Percentiles rank a stretch among this genome's conserved stretches.
These are phyloP conservation scores for Mycena haematopus DNA, from an alignment of 768 basidiomycete species.

Conservation along the genomic window DNA sequence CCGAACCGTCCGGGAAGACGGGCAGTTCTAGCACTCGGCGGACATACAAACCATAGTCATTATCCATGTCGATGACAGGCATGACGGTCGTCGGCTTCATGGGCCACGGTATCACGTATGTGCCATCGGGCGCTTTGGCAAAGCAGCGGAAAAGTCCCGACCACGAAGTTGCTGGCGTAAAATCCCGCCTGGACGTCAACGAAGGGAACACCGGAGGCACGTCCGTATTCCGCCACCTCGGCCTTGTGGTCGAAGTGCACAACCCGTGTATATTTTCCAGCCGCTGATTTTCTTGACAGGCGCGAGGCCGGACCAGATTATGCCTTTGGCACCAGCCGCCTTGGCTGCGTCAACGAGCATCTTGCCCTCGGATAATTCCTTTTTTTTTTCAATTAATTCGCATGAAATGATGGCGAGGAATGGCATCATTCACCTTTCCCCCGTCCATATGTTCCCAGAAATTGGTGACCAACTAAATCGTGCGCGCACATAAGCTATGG, in stretches of 20 bases:
- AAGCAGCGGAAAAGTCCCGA: background rate
- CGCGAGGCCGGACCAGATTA: constrained; percentile 23
- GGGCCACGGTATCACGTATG: background rate
- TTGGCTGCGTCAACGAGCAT: constrained; percentile 24
- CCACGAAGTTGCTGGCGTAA: constrained; percentile 18
- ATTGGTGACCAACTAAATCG: constrained; percentile 17
- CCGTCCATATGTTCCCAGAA: constrained; percentile 16
- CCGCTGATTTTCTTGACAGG: background rate
- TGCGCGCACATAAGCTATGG: background rate
- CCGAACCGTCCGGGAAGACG: constrained; percentile 12
- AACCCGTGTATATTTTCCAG: constrained; percentile 8
- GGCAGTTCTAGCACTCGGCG: constrained; percentile 13
- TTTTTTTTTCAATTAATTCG: background rate
- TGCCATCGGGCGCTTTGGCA: constrained; percentile 5
- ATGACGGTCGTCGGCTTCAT: constrained; percentile 4
- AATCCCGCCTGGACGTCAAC: constrained; percentile 24
- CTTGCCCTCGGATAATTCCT: constrained; percentile 22
- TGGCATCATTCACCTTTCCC: constrained; percentile 4
- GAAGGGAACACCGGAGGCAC: constrained; percentile 15
- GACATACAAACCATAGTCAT: constrained; percentile 24
- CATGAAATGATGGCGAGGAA: background rate
- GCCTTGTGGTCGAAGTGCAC: constrained; percentile 22
- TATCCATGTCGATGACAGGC: constrained; percentile 18
- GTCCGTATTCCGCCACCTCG: constrained; percentile 11
- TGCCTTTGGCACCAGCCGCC: constrained; percentile 10